phyloP scores from a whole-genome alignment of 2,329 filamentous ascomycete genomes.

The Helminthosporium solani region DNA sequence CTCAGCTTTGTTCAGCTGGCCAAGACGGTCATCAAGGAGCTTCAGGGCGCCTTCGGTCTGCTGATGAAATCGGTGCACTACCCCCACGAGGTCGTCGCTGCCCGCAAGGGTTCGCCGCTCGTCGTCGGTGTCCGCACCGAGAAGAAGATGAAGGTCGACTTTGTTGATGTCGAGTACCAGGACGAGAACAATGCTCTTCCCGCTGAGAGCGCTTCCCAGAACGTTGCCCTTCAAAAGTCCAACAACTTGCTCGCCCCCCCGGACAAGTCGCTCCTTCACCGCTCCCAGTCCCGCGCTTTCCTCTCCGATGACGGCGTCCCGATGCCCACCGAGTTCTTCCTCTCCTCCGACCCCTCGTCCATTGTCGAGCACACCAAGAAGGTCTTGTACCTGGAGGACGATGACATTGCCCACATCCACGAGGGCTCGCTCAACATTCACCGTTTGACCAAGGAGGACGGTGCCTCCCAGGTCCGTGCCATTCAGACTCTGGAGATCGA shows the following conservation, averaged over 20 bases:
- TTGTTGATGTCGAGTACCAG: conserved; percentile 96
- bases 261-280: conserved; percentile 97
- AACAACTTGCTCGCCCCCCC: conserved; percentile 71
- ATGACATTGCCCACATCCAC: conserved; percentile 99
- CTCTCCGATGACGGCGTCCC: conserved; percentile 97
- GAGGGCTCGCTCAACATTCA: conserved; percentile 99
- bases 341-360: conserved; percentile 96
- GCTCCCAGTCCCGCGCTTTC: conserved; percentile 97
- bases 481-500: conserved; percentile 99
- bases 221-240: conserved; percentile 88
- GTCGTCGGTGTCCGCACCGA: conserved; percentile 96
- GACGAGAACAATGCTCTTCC: conserved; percentile 77
- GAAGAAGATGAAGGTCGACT: conserved; percentile 99
- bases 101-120: conserved; percentile 95
- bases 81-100: conserved; percentile 95
- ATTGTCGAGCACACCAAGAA: conserved; percentile 99
- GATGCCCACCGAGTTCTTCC: conserved; percentile 98
- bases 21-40: conserved; percentile 97
- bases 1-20: conserved; percentile 95
- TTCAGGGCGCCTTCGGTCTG: conserved; percentile 95
- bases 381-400: conserved; percentile 98
- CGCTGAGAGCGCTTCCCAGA: conserved; percentile 93
- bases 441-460: conserved; percentile 94
- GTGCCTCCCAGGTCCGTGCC: conserved; percentile 92
- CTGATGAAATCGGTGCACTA: conserved; percentile 98